Evolutionary conservation across 345 rosid species (phyloP).

Genomic region (Eucalyptus marginata): DNA sequence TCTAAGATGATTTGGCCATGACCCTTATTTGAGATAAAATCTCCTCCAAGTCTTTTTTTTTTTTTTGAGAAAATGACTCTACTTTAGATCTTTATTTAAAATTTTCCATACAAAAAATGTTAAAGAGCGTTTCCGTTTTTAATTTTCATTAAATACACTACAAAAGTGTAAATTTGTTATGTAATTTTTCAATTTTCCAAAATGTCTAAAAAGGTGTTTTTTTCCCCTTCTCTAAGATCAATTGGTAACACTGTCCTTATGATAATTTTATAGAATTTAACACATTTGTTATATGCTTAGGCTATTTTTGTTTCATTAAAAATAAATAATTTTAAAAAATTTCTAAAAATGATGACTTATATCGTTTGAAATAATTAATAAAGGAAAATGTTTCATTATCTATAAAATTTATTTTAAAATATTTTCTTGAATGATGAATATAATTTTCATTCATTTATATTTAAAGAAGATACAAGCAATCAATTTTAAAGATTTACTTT

Average conservation of each 20-base stretch:
- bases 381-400: not conserved
- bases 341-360: not conserved
- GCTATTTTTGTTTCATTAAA: not conserved
- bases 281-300: not conserved
- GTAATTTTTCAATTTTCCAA: not conserved
- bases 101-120: too few species aligned
- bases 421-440: not conserved
- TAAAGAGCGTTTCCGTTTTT: too few species aligned
- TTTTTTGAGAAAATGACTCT: too few species aligned
- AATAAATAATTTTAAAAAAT: not conserved
- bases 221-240: not conserved
- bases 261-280: not conserved
- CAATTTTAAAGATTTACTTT: too few species aligned
- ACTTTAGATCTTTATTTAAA: too few species aligned
- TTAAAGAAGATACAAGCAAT: not conserved
- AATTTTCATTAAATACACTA: not conserved
- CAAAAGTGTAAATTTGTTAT: not conserved
- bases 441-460: not conserved
- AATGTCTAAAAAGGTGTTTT: not conserved
- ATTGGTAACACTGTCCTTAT: not conserved
- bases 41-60: too few species aligned
- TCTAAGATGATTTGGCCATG: too few species aligned
- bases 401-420: not conserved
- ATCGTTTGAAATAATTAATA: not conserved
- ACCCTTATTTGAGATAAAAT: too few species aligned